These are phyloP conservation scores for Ottelia alismoides DNA, from an alignment of 106 monocot species.

Conservation along the genomic window DNA sequence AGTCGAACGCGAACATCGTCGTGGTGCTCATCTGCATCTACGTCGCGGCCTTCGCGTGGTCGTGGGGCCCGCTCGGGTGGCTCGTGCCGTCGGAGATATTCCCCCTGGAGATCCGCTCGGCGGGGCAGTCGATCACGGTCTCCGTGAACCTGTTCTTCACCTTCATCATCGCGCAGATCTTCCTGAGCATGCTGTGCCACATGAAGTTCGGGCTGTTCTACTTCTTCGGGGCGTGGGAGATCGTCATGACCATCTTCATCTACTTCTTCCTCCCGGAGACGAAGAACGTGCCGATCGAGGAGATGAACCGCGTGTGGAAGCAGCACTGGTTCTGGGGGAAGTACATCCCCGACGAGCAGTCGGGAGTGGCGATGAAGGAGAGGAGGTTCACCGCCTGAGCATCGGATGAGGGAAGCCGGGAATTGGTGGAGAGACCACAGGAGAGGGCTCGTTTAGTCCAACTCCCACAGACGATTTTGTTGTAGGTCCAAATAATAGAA, in stretches of 20 bases:
- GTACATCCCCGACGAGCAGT: conserved; percentile 1
- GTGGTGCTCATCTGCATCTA: conserved; percentile 4
- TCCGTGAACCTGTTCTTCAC: conserved; percentile 25
- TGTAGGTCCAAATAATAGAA: too few relatives aligned
- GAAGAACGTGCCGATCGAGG: conserved; percentile 14
- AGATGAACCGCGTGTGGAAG: conserved; percentile 15
- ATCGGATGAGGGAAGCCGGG: too few relatives aligned
- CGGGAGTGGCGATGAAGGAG: too few relatives aligned
- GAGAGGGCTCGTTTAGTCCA: too few relatives aligned
- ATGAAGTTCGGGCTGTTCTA: conserved; percentile 9
- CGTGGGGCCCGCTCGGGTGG: conserved; percentile 20
- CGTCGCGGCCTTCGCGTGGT: conserved; percentile 13
- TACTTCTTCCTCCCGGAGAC: conserved; percentile 17
- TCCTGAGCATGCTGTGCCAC: conserved; percentile 16
- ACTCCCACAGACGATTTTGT: too few relatives aligned
- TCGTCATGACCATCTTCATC: conserved; percentile 4
- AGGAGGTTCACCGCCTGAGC: too few relatives aligned
- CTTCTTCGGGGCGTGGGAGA: conserved; percentile 10
- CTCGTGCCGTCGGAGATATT: conserved; percentile 10
- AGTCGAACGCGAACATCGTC: conserved; percentile 23
- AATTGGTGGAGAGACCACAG: too few relatives aligned
- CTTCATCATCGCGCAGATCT: conserved; percentile 21
- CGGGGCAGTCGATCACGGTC: conserved; percentile 2
- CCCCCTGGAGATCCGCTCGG: conserved; percentile 5
- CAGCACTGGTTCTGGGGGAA: conserved; percentile 14